Percentiles rank a stretch among this genome's conserved stretches.
Evolutionary conservation across 2,329 filamentous ascomycete genomes (phyloP).

Genomic region (Talaromyces sp.): DNA sequence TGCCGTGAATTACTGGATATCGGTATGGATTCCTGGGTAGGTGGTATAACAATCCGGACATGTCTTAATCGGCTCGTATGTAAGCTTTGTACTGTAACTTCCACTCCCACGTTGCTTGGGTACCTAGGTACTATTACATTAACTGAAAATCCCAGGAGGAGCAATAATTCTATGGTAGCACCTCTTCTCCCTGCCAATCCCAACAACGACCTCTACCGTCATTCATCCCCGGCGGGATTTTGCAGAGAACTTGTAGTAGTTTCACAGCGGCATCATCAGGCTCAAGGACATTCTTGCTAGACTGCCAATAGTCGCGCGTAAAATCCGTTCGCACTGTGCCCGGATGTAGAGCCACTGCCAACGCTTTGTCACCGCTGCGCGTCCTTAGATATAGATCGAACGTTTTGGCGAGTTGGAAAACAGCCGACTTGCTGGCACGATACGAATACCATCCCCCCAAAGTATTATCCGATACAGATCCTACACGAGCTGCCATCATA

Average conservation of each 20-base stretch:
- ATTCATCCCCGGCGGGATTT: conserved; percentile 32
- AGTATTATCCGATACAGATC: conserved; percentile 65
- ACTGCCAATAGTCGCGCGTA: conserved; percentile 65
- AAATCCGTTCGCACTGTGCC: conserved; percentile 74
- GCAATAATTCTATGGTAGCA: conserved; percentile 45
- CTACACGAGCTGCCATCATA: conserved; percentile 74
- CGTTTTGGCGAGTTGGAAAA: conserved; percentile 65
- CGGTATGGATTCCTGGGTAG: too few species aligned
- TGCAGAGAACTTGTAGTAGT: conserved; percentile 55
- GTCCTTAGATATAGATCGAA: conserved; percentile 63
- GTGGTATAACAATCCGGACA: too few species aligned
- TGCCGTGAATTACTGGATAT: too few species aligned
- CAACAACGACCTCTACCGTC: conserved; percentile 59
- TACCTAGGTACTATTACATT: too few species aligned
- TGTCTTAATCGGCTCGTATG: too few species aligned
- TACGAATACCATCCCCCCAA: conserved; percentile 80
- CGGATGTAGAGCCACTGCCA: conserved; percentile 69
- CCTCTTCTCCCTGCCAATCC: conserved; percentile 64
- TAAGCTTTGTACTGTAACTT: too few species aligned
- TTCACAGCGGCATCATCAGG: conserved; percentile 61
- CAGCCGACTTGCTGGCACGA: conserved; percentile 67
- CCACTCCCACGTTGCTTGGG: too few species aligned
- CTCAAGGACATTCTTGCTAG: conserved; percentile 61
- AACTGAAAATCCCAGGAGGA: too few species aligned
- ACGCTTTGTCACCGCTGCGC: conserved; percentile 55